phyloP scores from a whole-genome alignment of 2,329 filamentous ascomycete species.

The Claviceps purpurea region DNA sequence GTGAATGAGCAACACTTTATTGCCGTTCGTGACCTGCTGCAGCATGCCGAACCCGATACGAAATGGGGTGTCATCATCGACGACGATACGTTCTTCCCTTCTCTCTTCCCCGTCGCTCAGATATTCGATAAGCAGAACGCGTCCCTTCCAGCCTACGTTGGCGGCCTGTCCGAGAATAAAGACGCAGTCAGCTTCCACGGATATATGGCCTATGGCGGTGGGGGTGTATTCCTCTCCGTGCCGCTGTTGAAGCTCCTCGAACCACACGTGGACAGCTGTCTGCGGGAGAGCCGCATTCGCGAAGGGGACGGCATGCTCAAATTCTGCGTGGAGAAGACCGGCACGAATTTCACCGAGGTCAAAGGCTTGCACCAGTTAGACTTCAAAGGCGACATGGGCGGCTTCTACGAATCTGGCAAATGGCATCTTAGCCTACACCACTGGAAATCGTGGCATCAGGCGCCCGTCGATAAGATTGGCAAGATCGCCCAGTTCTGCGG shows the following conservation, averaged over 20 bases:
- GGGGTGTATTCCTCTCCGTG: conserved; percentile 43
- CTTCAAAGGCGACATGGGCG: conserved; percentile 38
- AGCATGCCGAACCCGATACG: conserved; percentile 28
- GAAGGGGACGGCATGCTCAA: conserved; percentile 43
- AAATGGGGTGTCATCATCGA: conserved; percentile 45
- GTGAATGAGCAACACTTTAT: conserved; percentile 45
- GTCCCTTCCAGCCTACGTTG: conserved; percentile 36
- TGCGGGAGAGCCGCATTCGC: conserved; percentile 24
- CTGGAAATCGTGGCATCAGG: conserved; percentile 48
- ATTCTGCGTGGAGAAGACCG: conserved; percentile 41
- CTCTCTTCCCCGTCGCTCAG: conserved; percentile 34
- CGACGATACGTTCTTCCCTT: conserved; percentile 51
- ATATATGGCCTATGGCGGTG: conserved; percentile 47
- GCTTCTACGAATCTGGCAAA: conserved; percentile 46
- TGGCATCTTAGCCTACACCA: conserved; percentile 46
- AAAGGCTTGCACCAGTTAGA: conserved; percentile 45
- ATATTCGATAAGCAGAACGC: conserved; percentile 35
- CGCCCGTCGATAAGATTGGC: conserved; percentile 18
- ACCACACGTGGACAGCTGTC: conserved; percentile 33
- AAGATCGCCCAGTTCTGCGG: conserved; percentile 31
- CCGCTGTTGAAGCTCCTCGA: conserved; percentile 36
- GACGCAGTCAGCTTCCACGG: conserved; percentile 38
- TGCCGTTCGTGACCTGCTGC: conserved; percentile 35
- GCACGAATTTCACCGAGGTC: conserved; percentile 40
- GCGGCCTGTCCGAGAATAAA: conserved; percentile 43